Evolutionary conservation across 2,329 filamentous ascomycete genomes (phyloP).

Genomic region (Furcasterigmium sp.): DNA sequence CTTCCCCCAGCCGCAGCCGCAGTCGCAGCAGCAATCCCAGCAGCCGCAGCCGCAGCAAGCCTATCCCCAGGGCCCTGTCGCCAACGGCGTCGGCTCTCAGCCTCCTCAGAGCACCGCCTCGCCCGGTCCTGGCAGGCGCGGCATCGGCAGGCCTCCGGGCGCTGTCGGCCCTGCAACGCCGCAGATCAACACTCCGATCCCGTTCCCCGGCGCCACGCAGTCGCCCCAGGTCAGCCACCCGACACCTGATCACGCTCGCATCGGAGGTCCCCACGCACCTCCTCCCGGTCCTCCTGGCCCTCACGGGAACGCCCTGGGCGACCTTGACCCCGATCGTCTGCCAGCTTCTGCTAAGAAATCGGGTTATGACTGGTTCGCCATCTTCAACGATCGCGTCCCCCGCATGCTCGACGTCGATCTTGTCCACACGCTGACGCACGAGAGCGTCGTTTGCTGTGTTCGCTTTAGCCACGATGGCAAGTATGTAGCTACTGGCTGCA

Average conservation of each 20-base stretch:
- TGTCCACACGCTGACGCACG: slow-evolving; percentile 86
- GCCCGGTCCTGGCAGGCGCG: slow-evolving; percentile 74
- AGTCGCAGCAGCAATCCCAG: slow-evolving; percentile 21
- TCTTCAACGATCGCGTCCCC: slow-evolving; percentile 90
- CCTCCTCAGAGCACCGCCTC: slow-evolving; percentile 81
- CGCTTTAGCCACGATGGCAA: slow-evolving; percentile 94
- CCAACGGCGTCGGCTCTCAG: slow-evolving; percentile 73
- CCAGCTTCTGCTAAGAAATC: slow-evolving; percentile 85
- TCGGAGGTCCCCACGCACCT: slow-evolving; percentile 33
- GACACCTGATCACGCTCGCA: slow-evolving; percentile 60
- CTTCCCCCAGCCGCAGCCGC: slow-evolving; percentile 59
- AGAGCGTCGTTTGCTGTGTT: slow-evolving; percentile 97
- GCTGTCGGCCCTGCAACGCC: slow-evolving; percentile 73
- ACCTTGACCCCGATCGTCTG: slow-evolving; percentile 81
- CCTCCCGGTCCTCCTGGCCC: slow-evolving; percentile 35
- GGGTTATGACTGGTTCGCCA: slow-evolving; percentile 88
- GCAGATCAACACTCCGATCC: slow-evolving; percentile 82
- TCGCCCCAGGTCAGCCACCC: slow-evolving; percentile 87
- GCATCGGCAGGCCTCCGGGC: slow-evolving; percentile 60
- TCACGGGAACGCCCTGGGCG: slow-evolving; percentile 64
- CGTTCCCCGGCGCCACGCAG: slow-evolving; percentile 75
- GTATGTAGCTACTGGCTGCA: slow-evolving; percentile 94
- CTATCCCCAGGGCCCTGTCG: slow-evolving; percentile 52
- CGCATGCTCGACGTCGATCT: slow-evolving; percentile 90
- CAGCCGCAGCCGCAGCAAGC: slow-evolving; percentile 71